Base-by-base conservation (phyloP, 2,329 filamentous ascomycete genomes). In the Diaporthe eres region DNA sequence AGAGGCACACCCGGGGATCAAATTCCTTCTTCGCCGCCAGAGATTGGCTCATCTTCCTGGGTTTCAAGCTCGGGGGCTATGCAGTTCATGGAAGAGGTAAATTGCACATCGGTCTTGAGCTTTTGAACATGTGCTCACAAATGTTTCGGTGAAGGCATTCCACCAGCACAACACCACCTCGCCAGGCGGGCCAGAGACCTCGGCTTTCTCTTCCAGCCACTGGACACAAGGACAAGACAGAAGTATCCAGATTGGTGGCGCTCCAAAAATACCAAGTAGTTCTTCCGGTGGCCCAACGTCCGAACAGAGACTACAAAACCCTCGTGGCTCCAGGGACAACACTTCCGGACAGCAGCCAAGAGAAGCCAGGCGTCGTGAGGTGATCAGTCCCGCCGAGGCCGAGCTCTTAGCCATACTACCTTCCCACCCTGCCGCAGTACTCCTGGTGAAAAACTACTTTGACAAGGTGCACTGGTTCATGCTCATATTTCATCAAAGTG, bases 41-140 rank as follows among this genome's bases (percentile, higher is more conserved):
- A 25, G 3, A 42, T 12, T 2, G 8, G 7, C 37, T 25, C 37
- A 19, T 61, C 58, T 17, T n/a, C 37, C 4, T 61, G 58, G 58
- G n/a, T 19, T 6, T 42, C 58, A 15, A 61, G 58, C 37, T 61
- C 58, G 6, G 58, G 13, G 6, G 58, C 58, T 42, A n/a, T 61
- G 13, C 58, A 61, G 13, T 61, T 61, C 37, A 61, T 61, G 58
- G 58, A 61, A 61, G 58, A 61, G 58, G 58, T 61, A 61, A 61
- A 17, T 28, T 25, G 6, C 25, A 28, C 22, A 17, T 19, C 34
- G 3, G 37, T 42, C n/a, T 19, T 28, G n/a, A 28, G n/a, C 37
- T 42, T 28, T 25, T 10, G 2, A 42, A 12, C 13, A n/a, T 19
- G 4, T 61, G 7, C 58, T 61, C 28, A 61, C 58, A 19, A 5